Conservation (phyloP, 768 basidiomycete species). For the Agaricus subrufescens region DNA sequence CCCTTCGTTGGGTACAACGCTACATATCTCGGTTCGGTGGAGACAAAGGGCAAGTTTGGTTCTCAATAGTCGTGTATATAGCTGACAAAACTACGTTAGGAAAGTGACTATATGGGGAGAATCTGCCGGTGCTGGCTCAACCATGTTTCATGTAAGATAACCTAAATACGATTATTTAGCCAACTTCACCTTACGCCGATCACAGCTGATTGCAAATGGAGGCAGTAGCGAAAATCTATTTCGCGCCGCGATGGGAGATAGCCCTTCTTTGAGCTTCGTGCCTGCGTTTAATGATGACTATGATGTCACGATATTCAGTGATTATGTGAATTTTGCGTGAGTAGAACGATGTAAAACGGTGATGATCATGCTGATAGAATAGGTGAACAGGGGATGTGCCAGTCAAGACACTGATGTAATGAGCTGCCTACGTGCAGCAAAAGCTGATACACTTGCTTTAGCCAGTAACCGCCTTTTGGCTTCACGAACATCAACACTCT, state of each 20-base stretch:
- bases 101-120: conserved; percentile 39
- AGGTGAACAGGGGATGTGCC: conserved; percentile 22
- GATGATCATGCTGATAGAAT: neutral
- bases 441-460: conserved; percentile 20
- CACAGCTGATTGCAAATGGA: conserved; percentile 32
- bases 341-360: conserved; percentile 7
- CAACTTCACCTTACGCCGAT: neutral
- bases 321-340: conserved; percentile 32
- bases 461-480: conserved; percentile 27
- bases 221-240: conserved; percentile 34
- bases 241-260: conserved; percentile 38
- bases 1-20: conserved; percentile 32
- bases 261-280: conserved; percentile 33
- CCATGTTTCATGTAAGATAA: conserved; percentile 31
- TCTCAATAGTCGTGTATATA: neutral
- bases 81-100: conserved; percentile 14
- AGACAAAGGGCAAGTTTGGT: conserved; percentile 22
- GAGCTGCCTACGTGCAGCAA: conserved; percentile 28
- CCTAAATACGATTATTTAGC: neutral
- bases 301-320: conserved; percentile 27
- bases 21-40: conserved; percentile 34
- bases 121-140: conserved; percentile 38
- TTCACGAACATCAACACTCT: conserved; percentile 28
- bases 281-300: conserved; percentile 29
- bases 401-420: conserved; percentile 18